Evolutionary conservation across 345 rosid genomes (phyloP).

Genomic region (Gossypium thurberi): DNA sequence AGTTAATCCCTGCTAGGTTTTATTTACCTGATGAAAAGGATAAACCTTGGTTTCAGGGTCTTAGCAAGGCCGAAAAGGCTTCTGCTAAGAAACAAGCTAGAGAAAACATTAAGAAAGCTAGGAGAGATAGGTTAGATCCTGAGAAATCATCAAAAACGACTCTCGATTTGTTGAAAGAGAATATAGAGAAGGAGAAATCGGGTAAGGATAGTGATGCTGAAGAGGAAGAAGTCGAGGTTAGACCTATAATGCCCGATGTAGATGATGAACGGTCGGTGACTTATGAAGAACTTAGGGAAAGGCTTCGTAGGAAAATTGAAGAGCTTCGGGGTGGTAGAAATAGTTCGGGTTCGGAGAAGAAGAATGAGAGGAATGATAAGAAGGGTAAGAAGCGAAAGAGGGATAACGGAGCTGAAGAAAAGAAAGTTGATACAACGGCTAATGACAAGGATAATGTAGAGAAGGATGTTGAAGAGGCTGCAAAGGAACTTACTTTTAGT

Average conservation of each 20-base stretch:
- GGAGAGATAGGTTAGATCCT: slow-evolving; percentile 73
- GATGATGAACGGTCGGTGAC: slow-evolving; percentile 39
- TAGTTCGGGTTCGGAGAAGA: slow-evolving; percentile 22
- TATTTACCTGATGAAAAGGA: slow-evolving; percentile 77
- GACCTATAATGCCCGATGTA: slow-evolving; percentile 30
- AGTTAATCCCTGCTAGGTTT: slow-evolving; percentile 84
- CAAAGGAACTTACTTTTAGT: slow-evolving; percentile 64
- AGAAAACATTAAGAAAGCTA: slow-evolving; percentile 70
- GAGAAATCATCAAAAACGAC: slow-evolving; percentile 51
- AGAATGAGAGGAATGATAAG: slow-evolving; percentile 26
- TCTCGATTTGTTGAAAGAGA: slow-evolving; percentile 56
- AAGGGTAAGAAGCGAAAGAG: slow-evolving; percentile 56
- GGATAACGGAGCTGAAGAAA: slow-evolving; percentile 36
- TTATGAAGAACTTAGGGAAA: slow-evolving; percentile 70
- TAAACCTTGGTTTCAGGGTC: slow-evolving; percentile 74
- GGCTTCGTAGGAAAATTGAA: slow-evolving; percentile 59
- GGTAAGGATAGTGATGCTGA: slow-evolving; percentile 37
- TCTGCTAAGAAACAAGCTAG: slow-evolving; percentile 56
- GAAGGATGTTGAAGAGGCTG: slow-evolving; percentile 61
- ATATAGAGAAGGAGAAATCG: slow-evolving; percentile 55
- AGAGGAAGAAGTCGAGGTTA: slow-evolving; percentile 34
- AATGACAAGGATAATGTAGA: slow-evolving; percentile 37
- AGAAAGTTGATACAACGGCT: slow-evolving; percentile 13
- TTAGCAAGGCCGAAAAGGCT: slow-evolving; percentile 61
- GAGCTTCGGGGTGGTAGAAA: slow-evolving; percentile 59